Evolutionary conservation across 2,329 filamentous ascomycete genomes (phyloP).

Genomic region (Ciborinia camelliae): DNA sequence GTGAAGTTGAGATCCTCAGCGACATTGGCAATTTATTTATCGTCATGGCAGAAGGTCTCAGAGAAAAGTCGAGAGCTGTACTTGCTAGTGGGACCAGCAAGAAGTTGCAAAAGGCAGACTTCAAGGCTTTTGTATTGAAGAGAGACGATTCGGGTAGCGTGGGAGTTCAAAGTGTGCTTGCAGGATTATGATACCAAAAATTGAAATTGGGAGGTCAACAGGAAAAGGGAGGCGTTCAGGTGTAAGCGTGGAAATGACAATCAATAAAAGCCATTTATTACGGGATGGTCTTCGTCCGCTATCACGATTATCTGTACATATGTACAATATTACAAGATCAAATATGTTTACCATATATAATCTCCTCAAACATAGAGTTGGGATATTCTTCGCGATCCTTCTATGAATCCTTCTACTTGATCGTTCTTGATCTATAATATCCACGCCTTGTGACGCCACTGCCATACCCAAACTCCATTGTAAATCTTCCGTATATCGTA

Average conservation of each 20-base stretch:
- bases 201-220: conserved; percentile 13
- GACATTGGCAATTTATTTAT: conserved; percentile 97
- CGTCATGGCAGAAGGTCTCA: conserved; percentile 75
- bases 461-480: conserved; percentile 29
- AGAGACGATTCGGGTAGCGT: conserved; percentile 79
- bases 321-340: conserved; percentile 9
- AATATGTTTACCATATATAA: neutral
- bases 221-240: conserved; percentile 15
- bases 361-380: conserved; percentile 26
- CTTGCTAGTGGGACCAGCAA: conserved; percentile 45
- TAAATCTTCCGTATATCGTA: conserved; percentile 12
- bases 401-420: conserved; percentile 3
- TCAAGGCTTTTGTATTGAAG: conserved; percentile 79
- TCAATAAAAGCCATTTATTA: neutral
- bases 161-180: conserved; percentile 80
- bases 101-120: conserved; percentile 63
- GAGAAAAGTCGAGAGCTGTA: conserved; percentile 64
- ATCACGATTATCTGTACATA: neutral
- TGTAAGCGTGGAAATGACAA: neutral
- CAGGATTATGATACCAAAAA: conserved; percentile 39
- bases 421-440: conserved; percentile 1
- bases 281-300: neutral
- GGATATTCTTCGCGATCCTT: conserved; percentile 24
- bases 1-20: conserved; percentile 76
- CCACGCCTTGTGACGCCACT: conserved; percentile 23